A percentile compares a stretch with the other conserved stretches of the same genome.
Conservation (phyloP, 2,329 filamentous ascomycete genomes). For the Penicillium sp. region DNA sequence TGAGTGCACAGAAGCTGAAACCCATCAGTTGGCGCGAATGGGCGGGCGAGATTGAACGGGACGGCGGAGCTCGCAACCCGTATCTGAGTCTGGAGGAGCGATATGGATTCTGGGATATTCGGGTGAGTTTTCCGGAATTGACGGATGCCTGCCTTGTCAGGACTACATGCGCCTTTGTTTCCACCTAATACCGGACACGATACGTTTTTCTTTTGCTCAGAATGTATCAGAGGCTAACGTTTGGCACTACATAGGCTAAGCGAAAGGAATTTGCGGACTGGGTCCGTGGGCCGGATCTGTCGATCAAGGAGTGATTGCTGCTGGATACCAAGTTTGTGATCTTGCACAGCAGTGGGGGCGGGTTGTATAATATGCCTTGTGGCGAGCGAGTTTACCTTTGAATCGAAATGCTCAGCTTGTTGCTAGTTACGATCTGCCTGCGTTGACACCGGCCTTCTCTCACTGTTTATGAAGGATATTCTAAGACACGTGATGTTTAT, state of each 20-base stretch:
- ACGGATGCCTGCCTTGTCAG: not conserved
- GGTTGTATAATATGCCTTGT: slow-evolving; percentile 24
- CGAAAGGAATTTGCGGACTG: slow-evolving; percentile 76
- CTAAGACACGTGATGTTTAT: not conserved
- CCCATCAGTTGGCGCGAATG: slow-evolving; percentile 84
- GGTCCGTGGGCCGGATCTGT: slow-evolving; percentile 51
- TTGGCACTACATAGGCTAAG: slow-evolving; percentile 48
- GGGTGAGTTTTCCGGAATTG: slow-evolving; percentile 51
- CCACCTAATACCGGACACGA: not conserved
- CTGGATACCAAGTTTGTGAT: not conserved
- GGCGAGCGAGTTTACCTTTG: slow-evolving; percentile 12
- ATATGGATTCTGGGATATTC: slow-evolving; percentile 83
- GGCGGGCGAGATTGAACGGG: slow-evolving; percentile 69
- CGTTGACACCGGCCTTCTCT: no score
- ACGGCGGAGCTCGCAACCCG: slow-evolving; percentile 70
- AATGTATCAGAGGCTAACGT: slow-evolving; percentile 13
- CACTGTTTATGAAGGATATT: not conserved
- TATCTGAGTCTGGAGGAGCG: slow-evolving; percentile 77
- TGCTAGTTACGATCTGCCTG: not conserved
- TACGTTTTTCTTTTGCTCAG: not conserved
- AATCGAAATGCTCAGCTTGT: slow-evolving; percentile 8
- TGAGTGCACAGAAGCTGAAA: slow-evolving; percentile 72
- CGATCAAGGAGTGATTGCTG: slow-evolving; percentile 26
- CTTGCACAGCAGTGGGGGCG: slow-evolving; percentile 1
- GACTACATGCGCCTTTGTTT: not conserved